phyloP scores from a whole-genome alignment of 257 asterid species.

The Salvia splendens region DNA sequence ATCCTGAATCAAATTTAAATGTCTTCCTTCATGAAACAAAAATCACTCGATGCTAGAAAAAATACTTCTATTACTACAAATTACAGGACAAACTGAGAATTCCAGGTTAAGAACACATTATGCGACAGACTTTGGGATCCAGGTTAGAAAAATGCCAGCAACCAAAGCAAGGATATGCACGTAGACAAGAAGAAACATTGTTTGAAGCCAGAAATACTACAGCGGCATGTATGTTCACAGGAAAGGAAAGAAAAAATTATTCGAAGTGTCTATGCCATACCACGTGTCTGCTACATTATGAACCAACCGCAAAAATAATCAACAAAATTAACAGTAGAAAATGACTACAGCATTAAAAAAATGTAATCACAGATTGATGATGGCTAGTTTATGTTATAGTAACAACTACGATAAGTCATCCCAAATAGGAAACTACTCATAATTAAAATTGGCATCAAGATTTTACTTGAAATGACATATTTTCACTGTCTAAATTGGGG shows the following conservation, averaged over 20 bases:
- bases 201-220: not conserved
- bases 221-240: too few species aligned
- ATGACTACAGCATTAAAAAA: not conserved
- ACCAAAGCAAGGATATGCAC: slow-evolving; percentile 10
- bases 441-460: slow-evolving; percentile 3
- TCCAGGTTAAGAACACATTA: not conserved
- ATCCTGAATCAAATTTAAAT: too few species aligned
- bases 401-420: not conserved
- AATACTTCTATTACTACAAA: not conserved
- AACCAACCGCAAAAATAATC: slow-evolving; percentile 5
- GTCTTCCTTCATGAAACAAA: too few species aligned
- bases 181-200: slow-evolving; percentile 21
- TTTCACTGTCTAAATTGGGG: not conserved
- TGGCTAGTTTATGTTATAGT: not conserved
- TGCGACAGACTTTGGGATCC: not conserved
- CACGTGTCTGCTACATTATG: not conserved
- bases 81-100: slow-evolving; percentile 10
- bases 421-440: slow-evolving; percentile 16
- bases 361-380: not conserved
- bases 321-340: slow-evolving; percentile 7
- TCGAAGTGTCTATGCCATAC: not conserved
- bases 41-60: too few species aligned
- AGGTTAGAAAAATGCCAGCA: not conserved
- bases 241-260: too few species aligned
- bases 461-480: not conserved